Evolutionary conservation across 345 rosid genomes (phyloP).

Genomic region (Eucalyptus grandis): DNA sequence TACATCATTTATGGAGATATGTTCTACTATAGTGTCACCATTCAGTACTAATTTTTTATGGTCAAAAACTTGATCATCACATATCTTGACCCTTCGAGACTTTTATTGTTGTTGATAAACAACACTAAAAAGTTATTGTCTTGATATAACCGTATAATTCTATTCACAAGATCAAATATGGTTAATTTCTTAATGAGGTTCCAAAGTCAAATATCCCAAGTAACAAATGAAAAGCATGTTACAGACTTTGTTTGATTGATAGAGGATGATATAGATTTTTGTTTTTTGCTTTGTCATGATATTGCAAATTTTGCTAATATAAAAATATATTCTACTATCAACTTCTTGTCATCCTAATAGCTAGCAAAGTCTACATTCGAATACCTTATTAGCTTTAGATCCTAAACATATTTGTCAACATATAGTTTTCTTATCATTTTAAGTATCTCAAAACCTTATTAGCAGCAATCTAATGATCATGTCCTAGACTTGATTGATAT

Average conservation of each 20-base stretch:
- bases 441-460: no score
- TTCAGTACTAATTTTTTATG: fast-evolving
- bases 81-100: fast-evolving
- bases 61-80: no score
- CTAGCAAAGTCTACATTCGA: fast-evolving
- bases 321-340: fast-evolving
- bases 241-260: fast-evolving
- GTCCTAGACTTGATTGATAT: fast-evolving
- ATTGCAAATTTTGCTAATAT: fast-evolving
- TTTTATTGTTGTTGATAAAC: fast-evolving
- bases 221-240: no score
- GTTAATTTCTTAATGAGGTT: fast-evolving
- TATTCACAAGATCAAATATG: no score
- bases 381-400: no score
- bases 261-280: no score
- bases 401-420: fast-evolving
- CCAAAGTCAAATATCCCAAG: fast-evolving
- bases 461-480: fast-evolving
- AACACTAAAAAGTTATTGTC: fast-evolving
- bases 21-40: fast-evolving
- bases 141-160: fast-evolving
- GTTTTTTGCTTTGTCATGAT: no score
- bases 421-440: no score
- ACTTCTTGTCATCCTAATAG: fast-evolving
- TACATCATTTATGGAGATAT: fast-evolving